Conservation (phyloP, 345 rosid species). For the Arabidopsis suecica region DNA sequence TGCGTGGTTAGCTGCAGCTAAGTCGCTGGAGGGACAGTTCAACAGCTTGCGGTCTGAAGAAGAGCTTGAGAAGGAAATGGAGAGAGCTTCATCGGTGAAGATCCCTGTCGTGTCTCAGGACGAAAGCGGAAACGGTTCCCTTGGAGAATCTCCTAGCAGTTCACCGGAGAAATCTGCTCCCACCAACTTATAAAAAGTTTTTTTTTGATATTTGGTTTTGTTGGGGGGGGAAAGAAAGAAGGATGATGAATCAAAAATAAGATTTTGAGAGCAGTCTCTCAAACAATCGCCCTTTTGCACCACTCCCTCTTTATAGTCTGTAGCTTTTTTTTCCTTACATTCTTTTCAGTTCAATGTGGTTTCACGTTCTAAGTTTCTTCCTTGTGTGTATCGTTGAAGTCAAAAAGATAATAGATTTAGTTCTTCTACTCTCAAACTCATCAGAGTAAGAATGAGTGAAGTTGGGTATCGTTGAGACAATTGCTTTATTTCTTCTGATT, state of each 20-base stretch:
- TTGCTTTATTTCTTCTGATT: background rate
- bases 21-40: conserved; percentile 83
- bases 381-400: conserved; percentile 3
- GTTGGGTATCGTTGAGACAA: background rate
- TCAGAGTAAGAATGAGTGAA: background rate
- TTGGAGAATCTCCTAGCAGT: conserved; percentile 36
- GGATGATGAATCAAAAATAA: conserved; percentile 26
- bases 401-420: conserved; percentile 3
- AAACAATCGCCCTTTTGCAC: conserved; percentile 23
- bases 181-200: conserved; percentile 30
- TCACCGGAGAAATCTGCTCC: conserved; percentile 38
- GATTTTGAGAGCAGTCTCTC: conserved; percentile 32
- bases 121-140: conserved; percentile 55
- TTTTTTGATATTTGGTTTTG: background rate
- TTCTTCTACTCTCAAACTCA: background rate
- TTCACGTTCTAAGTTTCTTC: background rate
- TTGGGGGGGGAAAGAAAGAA: background rate
- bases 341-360: conserved; percentile 16
- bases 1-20: conserved; percentile 91
- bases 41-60: conserved; percentile 75
- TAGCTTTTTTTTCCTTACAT: conserved; percentile 17
- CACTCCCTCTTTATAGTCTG: background rate
- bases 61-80: conserved; percentile 96
- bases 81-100: conserved; percentile 70
- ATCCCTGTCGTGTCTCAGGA: conserved; percentile 66